Evolutionary conservation across 306 rosid genomes (phyloP).

Genomic region (Prunus davidiana): DNA sequence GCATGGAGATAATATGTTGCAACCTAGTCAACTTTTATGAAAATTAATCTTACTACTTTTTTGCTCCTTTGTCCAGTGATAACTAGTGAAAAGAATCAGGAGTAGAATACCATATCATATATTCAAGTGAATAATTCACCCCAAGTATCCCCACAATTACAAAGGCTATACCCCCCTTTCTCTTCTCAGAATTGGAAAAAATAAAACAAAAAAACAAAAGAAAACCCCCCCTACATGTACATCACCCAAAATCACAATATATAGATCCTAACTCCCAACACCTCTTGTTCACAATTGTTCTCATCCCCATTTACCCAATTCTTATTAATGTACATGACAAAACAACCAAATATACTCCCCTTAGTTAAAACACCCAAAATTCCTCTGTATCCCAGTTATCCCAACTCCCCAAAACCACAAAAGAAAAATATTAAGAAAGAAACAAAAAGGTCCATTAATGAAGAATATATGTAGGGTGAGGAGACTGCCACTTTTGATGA

Average conservation of each 20-base stretch:
- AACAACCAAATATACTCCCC: slow-evolving; percentile 44
- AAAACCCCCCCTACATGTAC: slow-evolving; percentile 27
- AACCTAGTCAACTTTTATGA: too few species aligned
- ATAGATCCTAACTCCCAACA: slow-evolving; percentile 15
- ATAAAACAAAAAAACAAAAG: slow-evolving; percentile 20
- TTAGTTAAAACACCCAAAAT: slow-evolving; percentile 27
- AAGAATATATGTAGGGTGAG: slow-evolving; percentile 23
- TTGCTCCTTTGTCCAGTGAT: not conserved
- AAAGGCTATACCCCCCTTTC: slow-evolving; percentile 44
- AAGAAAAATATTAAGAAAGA: slow-evolving; percentile 9
- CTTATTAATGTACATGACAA: slow-evolving; percentile 54
- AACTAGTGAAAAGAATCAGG: slow-evolving; percentile 35
- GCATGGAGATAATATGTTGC: too few species aligned
- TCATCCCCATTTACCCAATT: slow-evolving; percentile 30
- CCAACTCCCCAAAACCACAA: slow-evolving; percentile 24
- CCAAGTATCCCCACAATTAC: slow-evolving; percentile 44
- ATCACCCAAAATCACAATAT: slow-evolving; percentile 27
- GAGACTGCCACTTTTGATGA: slow-evolving; percentile 16
- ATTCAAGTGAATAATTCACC: slow-evolving; percentile 40
- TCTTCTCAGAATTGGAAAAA: slow-evolving; percentile 22
- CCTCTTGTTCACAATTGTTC: slow-evolving; percentile 36
- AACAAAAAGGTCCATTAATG: slow-evolving; percentile 22
- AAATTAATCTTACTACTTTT: too few species aligned
- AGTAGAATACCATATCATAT: slow-evolving; percentile 37
- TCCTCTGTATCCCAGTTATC: slow-evolving; percentile 32